Base-by-base conservation (phyloP, 202 grass and related monocot species). In the Carex sylvatica region DNA sequence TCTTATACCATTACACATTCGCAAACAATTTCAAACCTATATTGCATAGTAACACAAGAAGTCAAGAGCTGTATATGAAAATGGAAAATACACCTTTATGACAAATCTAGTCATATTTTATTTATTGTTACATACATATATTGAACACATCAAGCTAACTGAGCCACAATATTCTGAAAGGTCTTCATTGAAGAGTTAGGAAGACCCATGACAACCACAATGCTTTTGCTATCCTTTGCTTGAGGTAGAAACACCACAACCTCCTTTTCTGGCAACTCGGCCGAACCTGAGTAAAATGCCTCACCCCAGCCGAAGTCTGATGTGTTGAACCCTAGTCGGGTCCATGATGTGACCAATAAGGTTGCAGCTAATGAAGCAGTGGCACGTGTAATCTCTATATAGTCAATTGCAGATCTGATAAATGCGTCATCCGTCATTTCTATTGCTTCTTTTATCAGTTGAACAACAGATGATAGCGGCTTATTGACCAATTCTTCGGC, bases 381-480 rank as follows among this genome's bases (percentile, higher is more conserved):
- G 1, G 58, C 65, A 22, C 61, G 54, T 33, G 23, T 85, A 19
- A 72, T 12, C 61, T 92, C 83, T n/a, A 90, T 75, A 82, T 84
- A 84, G 75, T 90, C 91, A 6, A 90, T 70, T 10, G 74, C 87
- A 22, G 91, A 92, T 52, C 78, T 86, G 72, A 92, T 81, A 74
- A 87, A 92, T 7, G 80, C 8, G 9, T 84, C 44, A 63, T 85
- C 63, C 12, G 87, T 92, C 54, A 47, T 55, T 22, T 4, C 2
- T 28, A 90, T 85, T 19, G 91, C 74, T 40, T 82, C 56, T 55
- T 71, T 80, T 33, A 92, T 66, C 22, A 18, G 35, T n/a, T 13
- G 24, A 14, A 82, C 74, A 0, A 65, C 62, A 47, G 49, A 79
- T 18, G 91, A 90, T 23, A 92, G 12, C 0, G 87, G 85, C 61